A percentile compares a stretch with the other conserved stretches of the same genome.
These are phyloP conservation scores for Trichoderma guizhouense DNA, from an alignment of 2,329 filamentous ascomycete genomes.

Conservation along the genomic window DNA sequence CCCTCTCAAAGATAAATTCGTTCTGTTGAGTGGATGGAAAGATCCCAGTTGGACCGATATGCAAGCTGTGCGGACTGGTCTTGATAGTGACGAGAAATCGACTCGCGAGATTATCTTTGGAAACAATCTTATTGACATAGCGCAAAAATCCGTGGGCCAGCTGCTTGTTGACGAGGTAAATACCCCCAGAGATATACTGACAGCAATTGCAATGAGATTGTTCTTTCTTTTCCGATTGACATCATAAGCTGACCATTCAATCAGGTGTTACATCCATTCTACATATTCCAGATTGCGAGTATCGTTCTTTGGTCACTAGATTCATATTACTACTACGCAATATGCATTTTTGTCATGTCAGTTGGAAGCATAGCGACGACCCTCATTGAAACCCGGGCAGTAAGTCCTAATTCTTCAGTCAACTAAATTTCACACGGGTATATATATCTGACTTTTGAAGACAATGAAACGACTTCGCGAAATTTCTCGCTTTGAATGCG, in stretches of 20 bases:
- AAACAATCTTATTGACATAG: constrained; percentile 84
- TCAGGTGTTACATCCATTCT: constrained; percentile 92
- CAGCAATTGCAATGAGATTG: neutral
- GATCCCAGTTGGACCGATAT: constrained; percentile 85
- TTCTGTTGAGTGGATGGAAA: constrained; percentile 87
- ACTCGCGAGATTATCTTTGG: constrained; percentile 84
- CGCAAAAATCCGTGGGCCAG: constrained; percentile 79
- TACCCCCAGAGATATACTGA: constrained; percentile 6
- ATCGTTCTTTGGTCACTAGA: constrained; percentile 92
- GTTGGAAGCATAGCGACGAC: constrained; percentile 87
- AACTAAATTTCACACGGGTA: neutral
- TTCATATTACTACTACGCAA: constrained; percentile 95
- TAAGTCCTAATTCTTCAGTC: constrained; percentile 38
- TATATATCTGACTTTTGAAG: constrained; percentile 33
- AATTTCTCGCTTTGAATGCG: constrained; percentile 92
- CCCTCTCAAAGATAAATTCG: constrained; percentile 82
- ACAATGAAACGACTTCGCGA: constrained; percentile 90
- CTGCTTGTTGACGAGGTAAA: constrained; percentile 81
- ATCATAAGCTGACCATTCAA: neutral
- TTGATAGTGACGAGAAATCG: constrained; percentile 85
- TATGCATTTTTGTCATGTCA: constrained; percentile 93
- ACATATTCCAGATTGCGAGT: constrained; percentile 96
- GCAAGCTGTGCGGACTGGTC: constrained; percentile 68
- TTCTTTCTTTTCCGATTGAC: no score
- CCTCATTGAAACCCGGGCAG: constrained; percentile 81